phyloP scores from a whole-genome alignment of 208 protist species.

The Sergeia podlipaevii region DNA sequence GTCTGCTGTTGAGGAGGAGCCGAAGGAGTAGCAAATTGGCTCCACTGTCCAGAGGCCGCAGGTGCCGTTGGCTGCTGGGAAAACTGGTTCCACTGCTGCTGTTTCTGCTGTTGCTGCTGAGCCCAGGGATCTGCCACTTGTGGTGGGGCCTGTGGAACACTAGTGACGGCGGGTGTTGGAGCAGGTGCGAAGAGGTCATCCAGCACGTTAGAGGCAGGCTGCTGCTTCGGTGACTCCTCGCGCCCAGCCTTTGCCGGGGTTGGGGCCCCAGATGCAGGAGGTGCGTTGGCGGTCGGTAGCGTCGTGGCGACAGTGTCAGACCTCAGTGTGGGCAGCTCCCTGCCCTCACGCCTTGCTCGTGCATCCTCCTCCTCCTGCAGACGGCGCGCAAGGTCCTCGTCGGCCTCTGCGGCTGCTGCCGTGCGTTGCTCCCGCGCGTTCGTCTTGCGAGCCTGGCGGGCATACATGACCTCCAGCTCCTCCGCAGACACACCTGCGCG shows the following conservation, averaged over 20 bases:
- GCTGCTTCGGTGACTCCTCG: conserved; percentile 20
- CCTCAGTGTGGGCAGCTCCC: conserved; percentile 26
- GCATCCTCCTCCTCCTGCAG: conserved; percentile 79
- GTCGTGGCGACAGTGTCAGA: conserved; percentile 14
- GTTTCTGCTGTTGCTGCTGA: not conserved
- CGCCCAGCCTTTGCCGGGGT: conserved; percentile 8
- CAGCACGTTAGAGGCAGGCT: conserved; percentile 30
- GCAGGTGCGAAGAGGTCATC: conserved; percentile 75
- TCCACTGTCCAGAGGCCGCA: not conserved
- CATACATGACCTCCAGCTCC: conserved; percentile 74
- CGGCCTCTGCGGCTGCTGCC: conserved; percentile 24
- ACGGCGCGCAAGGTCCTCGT: conserved; percentile 63
- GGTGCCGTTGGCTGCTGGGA: conserved; percentile 12
- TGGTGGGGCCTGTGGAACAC: conserved; percentile 9
- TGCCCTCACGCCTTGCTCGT: conserved; percentile 29
- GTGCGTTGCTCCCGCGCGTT: conserved; percentile 15
- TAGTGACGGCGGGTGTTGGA: conserved; percentile 5
- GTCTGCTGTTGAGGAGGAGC: no score
- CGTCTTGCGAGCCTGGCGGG: conserved; percentile 24
- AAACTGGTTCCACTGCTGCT: not conserved
- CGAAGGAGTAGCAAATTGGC: no score
- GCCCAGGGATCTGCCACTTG: conserved; percentile 10
- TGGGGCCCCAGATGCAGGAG: conserved; percentile 3
- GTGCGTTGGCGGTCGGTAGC: not conserved
- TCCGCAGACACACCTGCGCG: conserved; percentile 53